Base-by-base conservation (phyloP, 2,329 filamentous ascomycete species). In the Pseudonectria buxi region DNA sequence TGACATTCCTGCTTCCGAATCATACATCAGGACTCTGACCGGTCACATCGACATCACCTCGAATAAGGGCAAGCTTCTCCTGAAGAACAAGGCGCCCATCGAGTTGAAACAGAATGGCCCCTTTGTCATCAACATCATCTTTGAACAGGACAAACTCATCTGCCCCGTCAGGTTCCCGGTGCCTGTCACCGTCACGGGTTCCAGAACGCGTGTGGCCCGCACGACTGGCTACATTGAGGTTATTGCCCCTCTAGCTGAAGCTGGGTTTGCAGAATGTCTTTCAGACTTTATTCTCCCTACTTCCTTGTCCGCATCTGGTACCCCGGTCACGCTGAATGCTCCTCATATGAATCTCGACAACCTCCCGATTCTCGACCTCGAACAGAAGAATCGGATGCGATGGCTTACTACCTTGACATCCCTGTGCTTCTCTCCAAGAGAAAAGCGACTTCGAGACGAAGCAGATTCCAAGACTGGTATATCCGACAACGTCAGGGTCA, bases 211-310 rank as follows among this genome's bases (percentile, higher is more conserved):
- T 10, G 54, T 72, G 15, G 67, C 64, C 25, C 62, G 68, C 24
- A 65, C 53, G 14, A 65, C 67, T 2, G 51, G 51, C 9, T 71
- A 68, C 40, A 45, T 72, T 22, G 68, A 72, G 39, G 48, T 72
- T 18, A 53, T 67, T 25, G 67, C 60, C 9, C 52, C 51, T 4
- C 15, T 59, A 14, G 57, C 55, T 6, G 34, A 45, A 10, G 44
- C 55, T 3, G 45, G 39, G 2, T 31, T 14, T 10, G 51, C 52
- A 3, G 39, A 47, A 14, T 43, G 44, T n/a, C 49, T 61, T 6
- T 25, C 43, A 3, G 49, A 58, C 15, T 65, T 62, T 33, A 43
- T 69, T 7, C 66, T 58, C 30, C 68, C 68, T 0, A 47, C 53
- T 1, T 38, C 37, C 3, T 45, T 67, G 3, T 37, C 51, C 5